Evolutionary conservation across 2,329 filamentous ascomycete genomes (phyloP).

Genomic region (Ceratocystis papillata): DNA sequence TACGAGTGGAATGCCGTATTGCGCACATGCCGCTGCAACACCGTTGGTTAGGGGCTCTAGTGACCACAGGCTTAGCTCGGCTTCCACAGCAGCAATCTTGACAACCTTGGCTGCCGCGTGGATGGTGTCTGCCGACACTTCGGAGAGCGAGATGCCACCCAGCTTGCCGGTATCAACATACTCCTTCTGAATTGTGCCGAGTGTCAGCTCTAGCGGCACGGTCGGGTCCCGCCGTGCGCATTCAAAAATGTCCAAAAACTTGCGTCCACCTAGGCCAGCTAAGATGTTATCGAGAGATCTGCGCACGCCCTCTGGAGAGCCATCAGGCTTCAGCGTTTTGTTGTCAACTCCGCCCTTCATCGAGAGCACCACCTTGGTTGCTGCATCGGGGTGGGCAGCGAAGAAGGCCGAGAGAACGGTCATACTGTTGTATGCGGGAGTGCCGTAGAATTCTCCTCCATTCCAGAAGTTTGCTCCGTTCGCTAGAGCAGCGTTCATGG

Average conservation of each 20-base stretch:
- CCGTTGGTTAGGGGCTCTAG: slow-evolving; percentile 42
- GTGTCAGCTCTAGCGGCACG: slow-evolving; percentile 36
- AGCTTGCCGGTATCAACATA: slow-evolving; percentile 44
- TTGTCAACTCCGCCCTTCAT: slow-evolving; percentile 48
- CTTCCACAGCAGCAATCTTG: slow-evolving; percentile 41
- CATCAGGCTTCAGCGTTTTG: slow-evolving; percentile 36
- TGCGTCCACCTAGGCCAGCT: slow-evolving; percentile 40
- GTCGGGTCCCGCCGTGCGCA: slow-evolving; percentile 46
- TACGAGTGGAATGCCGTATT: slow-evolving; percentile 57
- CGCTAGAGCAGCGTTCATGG: slow-evolving; percentile 44
- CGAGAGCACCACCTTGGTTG: slow-evolving; percentile 48
- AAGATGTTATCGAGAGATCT: slow-evolving; percentile 49
- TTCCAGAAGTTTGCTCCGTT: slow-evolving; percentile 47
- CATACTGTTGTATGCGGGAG: slow-evolving; percentile 46
- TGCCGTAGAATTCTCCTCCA: slow-evolving; percentile 55
- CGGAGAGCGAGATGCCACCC: slow-evolving; percentile 43
- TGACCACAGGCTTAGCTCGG: slow-evolving; percentile 43
- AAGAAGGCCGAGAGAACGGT: slow-evolving; percentile 53
- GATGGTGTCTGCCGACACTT: slow-evolving; percentile 41
- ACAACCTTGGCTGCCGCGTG: slow-evolving; percentile 37
- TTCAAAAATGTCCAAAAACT: slow-evolving; percentile 52
- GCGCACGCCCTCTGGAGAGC: slow-evolving; percentile 44
- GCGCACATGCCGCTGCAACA: slow-evolving; percentile 44
- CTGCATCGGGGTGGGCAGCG: slow-evolving; percentile 51
- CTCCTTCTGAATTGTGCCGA: slow-evolving; percentile 37